phyloP scores from a whole-genome alignment of 2,329 filamentous ascomycete species.

The Fusarium penzigii region DNA sequence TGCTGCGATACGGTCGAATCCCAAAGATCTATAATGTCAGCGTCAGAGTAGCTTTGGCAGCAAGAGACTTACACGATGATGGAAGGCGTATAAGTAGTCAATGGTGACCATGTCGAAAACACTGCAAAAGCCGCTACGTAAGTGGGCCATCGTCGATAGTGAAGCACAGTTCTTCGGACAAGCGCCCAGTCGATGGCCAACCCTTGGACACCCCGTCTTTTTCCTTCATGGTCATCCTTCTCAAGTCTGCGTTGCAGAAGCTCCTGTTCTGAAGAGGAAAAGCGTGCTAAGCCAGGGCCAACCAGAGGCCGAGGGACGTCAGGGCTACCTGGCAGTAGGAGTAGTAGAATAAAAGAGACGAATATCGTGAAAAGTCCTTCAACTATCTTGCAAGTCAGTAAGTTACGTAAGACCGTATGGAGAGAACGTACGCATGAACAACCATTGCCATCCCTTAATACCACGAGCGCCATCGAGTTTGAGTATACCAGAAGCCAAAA shows the following conservation, averaged over 20 bases:
- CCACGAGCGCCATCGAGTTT: conserved; percentile 43
- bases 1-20: conserved; percentile 46
- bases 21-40: conserved; percentile 35
- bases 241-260: conserved; percentile 38
- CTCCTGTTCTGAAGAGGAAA: conserved; percentile 35
- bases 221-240: conserved; percentile 31
- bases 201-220: conserved; percentile 35
- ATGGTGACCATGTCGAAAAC: conserved; percentile 53
- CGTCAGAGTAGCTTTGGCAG: too few species aligned
- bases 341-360: conserved; percentile 40
- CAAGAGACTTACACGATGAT: conserved; percentile 39
- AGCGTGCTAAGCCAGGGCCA: conserved; percentile 39
- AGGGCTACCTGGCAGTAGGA: conserved; percentile 45
- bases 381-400: conserved; percentile 31
- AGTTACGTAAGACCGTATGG: too few species aligned
- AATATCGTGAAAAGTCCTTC: conserved; percentile 46
- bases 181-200: conserved; percentile 38
- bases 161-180: conserved; percentile 45
- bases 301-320: conserved; percentile 41
- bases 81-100: conserved; percentile 53
- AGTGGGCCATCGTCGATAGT: conserved; percentile 49
- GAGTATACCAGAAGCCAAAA: conserved; percentile 50
- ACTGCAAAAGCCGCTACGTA: conserved; percentile 51
- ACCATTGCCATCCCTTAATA: conserved; percentile 51
- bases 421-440: conserved; percentile 44